Conservation (phyloP, 495 filamentous ascomycete genomes). For the Penicillium ochrochloron region DNA sequence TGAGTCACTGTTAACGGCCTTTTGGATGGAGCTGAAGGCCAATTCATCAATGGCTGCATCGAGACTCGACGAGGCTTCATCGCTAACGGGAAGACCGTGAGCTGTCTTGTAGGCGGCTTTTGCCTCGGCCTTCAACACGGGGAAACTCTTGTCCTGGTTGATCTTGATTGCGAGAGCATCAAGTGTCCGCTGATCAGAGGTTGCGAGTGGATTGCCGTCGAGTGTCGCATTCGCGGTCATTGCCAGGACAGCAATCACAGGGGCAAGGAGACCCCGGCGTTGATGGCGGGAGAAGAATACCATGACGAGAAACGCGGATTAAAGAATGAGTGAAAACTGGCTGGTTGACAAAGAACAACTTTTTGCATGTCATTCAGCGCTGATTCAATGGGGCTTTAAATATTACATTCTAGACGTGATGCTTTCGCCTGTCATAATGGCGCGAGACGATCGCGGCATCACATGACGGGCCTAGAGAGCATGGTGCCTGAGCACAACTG, state of each 20-base stretch:
- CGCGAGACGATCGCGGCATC: slow-evolving; percentile 4
- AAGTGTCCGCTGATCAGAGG: slow-evolving; percentile 15
- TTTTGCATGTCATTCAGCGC: too few relatives aligned
- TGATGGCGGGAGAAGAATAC: neutral
- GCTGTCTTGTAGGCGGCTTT: slow-evolving; percentile 24
- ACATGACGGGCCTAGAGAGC: neutral
- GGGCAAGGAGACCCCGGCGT: neutral
- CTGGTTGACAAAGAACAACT: too few relatives aligned
- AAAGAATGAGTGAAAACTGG: neutral
- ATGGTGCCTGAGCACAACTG: neutral
- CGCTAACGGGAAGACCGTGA: slow-evolving; percentile 24
- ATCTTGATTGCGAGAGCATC: slow-evolving; percentile 22
- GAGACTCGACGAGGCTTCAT: slow-evolving; percentile 23
- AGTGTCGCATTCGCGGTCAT: neutral
- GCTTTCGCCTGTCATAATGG: slow-evolving; percentile 7
- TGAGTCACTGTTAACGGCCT: slow-evolving; percentile 20
- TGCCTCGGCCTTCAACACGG: slow-evolving; percentile 21
- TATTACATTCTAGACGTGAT: neutral
- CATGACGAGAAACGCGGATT: neutral
- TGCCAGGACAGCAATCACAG: neutral
- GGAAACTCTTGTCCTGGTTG: slow-evolving; percentile 19
- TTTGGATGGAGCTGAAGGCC: slow-evolving; percentile 22
- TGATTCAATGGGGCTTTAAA: neutral
- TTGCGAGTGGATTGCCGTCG: slow-evolving; percentile 21
- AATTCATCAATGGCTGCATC: slow-evolving; percentile 27